Evolutionary conservation across 2,329 filamentous ascomycete genomes (phyloP).

Genomic region (Macrophomina tecta): DNA sequence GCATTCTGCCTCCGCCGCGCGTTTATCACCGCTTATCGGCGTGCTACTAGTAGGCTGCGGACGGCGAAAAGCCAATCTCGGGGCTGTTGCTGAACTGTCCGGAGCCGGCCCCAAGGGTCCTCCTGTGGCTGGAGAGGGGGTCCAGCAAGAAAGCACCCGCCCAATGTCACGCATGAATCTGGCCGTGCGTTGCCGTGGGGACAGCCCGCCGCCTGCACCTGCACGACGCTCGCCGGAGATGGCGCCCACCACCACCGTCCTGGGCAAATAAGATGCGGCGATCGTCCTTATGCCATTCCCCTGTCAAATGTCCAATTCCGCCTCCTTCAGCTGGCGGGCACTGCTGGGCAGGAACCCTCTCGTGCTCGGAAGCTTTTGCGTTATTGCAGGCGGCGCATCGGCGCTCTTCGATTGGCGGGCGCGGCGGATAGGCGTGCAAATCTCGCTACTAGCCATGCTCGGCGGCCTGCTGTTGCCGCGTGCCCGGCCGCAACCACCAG

Average conservation of each 20-base stretch:
- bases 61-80: not conserved
- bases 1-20: not conserved
- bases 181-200: conserved; percentile 19
- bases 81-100: not conserved
- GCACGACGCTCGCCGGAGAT: conserved; percentile 9
- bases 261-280: conserved; percentile 18
- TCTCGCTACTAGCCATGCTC: conserved; percentile 13
- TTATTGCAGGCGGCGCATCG: conserved; percentile 1
- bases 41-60: not conserved
- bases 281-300: conserved; percentile 1
- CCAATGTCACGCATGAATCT: conserved; percentile 6
- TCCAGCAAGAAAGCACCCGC: not conserved
- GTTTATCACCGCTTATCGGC: not conserved
- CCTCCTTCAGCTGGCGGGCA: conserved; percentile 9
- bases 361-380: not conserved
- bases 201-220: not conserved
- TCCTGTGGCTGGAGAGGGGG: not conserved
- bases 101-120: not conserved
- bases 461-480: conserved; percentile 16
- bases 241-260: conserved; percentile 5
- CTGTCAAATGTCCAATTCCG: conserved; percentile 2
- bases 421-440: conserved; percentile 12
- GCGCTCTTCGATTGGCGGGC: conserved; percentile 15
- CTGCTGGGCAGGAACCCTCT: conserved; percentile 5
- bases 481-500: not conserved